Conservation (phyloP, 2,329 filamentous ascomycete genomes). For the Colletotrichum noveboracense region DNA sequence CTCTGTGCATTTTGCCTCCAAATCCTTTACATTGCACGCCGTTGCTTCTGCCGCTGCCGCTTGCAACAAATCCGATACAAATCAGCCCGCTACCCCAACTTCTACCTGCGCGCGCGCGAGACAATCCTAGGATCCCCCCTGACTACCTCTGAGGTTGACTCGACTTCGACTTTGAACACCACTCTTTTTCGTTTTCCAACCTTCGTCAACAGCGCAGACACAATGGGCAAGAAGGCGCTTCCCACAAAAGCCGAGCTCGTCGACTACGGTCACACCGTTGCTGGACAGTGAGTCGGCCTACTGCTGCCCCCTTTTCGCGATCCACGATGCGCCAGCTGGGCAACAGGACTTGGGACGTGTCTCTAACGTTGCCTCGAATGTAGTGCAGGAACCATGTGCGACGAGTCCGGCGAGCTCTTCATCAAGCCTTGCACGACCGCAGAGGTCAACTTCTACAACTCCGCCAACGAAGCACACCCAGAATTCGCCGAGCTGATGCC, state of each 20-base stretch:
- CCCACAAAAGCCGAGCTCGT: constrained; percentile 67
- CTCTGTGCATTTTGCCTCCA: background rate
- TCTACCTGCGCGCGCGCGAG: background rate
- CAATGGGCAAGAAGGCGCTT: constrained; percentile 32
- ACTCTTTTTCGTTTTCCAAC: background rate
- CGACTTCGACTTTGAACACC: background rate
- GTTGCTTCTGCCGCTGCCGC: background rate
- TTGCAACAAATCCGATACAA: background rate
- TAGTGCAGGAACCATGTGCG: constrained; percentile 90
- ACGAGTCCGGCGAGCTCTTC: constrained; percentile 82
- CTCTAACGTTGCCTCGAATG: constrained; percentile 5
- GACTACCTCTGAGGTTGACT: background rate
- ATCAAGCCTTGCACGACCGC: constrained; percentile 90
- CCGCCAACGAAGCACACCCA: constrained; percentile 67
- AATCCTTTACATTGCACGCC: background rate
- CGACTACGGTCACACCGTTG: constrained; percentile 77
- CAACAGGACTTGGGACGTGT: background rate
- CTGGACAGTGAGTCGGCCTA: constrained; percentile 74
- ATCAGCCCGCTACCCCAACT: background rate
- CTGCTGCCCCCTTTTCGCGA: background rate
- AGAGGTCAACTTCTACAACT: constrained; percentile 91
- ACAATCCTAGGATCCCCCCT: background rate
- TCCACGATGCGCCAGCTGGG: background rate
- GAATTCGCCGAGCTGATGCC: constrained; percentile 85
- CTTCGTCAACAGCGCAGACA: background rate